These are phyloP conservation scores for Picea abies DNA, from an alignment of 83 land plant species.

Conservation along the genomic window DNA sequence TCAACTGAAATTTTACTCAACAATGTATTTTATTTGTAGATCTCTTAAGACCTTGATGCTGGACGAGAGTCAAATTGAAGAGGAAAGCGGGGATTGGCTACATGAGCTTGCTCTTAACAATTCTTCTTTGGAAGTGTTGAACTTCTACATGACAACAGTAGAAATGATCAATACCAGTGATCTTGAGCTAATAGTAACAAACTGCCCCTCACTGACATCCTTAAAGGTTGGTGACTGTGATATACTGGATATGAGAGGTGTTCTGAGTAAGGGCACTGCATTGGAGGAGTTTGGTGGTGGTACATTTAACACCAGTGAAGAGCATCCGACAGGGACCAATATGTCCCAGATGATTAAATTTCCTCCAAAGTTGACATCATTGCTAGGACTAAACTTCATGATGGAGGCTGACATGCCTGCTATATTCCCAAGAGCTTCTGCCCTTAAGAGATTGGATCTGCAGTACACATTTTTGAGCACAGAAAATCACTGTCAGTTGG, in stretches of 20 bases:
- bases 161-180: conserved; percentile 36
- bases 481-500: conserved; percentile 67
- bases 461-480: conserved; percentile 54
- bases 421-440: conserved; percentile 45
- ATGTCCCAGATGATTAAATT: background rate
- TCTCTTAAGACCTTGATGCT: conserved; percentile 54
- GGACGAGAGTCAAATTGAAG: conserved; percentile 71
- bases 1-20: too few species aligned
- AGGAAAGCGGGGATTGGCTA: conserved; percentile 77
- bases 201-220: conserved; percentile 52
- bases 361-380: conserved; percentile 21
- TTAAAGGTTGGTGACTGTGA: conserved; percentile 71
- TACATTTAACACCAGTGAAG: conserved; percentile 2
- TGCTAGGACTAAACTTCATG: conserved; percentile 30
- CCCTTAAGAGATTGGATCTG: conserved; percentile 69
- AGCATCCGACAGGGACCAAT: background rate
- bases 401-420: conserved; percentile 44
- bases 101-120: conserved; percentile 73
- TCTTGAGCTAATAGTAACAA: conserved; percentile 59
- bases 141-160: conserved; percentile 69
- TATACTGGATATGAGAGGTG: conserved; percentile 36
- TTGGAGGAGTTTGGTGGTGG: conserved; percentile 60
- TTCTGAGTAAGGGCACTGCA: conserved; percentile 39
- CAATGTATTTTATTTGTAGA: conserved; percentile 28
- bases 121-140: conserved; percentile 57